phyloP scores from a whole-genome alignment of 2,329 filamentous ascomycete species.

The Aureobasidium sp. region DNA sequence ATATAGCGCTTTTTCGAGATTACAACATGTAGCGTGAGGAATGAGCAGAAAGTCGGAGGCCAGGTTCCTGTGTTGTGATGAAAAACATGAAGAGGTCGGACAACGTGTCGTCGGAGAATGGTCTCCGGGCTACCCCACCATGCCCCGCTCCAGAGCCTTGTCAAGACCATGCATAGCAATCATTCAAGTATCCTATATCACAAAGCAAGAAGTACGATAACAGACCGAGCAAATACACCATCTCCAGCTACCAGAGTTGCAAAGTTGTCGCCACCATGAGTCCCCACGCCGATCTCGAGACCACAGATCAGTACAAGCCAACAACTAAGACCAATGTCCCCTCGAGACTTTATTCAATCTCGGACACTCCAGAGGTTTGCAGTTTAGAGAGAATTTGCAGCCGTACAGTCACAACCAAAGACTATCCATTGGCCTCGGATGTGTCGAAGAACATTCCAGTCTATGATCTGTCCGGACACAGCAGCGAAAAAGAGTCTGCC shows the following conservation, averaged over 20 bases:
- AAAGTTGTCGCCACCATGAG: background rate
- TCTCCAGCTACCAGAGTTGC: no score
- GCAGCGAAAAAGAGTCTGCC: constrained; percentile 28
- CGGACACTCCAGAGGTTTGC: background rate
- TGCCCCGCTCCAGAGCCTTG: background rate
- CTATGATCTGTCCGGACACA: constrained; percentile 42
- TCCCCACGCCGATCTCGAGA: background rate
- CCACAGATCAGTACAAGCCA: background rate
- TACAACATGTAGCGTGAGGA: background rate
- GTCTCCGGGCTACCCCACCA: background rate
- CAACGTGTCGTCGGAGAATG: background rate
- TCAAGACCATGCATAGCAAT: no score
- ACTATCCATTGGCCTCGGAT: constrained; percentile 44
- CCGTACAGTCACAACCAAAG: constrained; percentile 31
- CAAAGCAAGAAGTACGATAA: no score
- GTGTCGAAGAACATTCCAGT: constrained; percentile 50
- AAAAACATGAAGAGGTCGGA: background rate
- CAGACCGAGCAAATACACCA: no score
- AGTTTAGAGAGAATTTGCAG: background rate
- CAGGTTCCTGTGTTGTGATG: background rate
- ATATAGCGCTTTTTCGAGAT: background rate
- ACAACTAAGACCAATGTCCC: background rate
- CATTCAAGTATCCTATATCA: no score
- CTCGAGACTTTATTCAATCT: background rate
- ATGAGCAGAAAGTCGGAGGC: background rate